phyloP scores from a whole-genome alignment of 345 rosid genomes.

The Limnanthes douglasii region DNA sequence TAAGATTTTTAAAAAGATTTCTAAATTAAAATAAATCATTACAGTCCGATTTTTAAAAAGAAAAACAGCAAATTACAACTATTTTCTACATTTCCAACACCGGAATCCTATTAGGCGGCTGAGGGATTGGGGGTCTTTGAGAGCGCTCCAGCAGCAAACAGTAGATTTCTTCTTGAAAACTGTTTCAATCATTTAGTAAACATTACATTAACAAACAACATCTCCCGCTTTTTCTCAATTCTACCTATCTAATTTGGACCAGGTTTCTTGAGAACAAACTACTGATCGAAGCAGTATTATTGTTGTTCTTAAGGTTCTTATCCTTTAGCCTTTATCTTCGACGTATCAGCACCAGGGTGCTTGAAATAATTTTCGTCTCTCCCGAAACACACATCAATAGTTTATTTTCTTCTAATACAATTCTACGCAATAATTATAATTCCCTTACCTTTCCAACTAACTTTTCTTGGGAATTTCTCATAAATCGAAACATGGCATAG shows the following conservation, averaged over 20 bases:
- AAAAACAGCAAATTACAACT: no score
- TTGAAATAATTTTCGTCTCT: not conserved
- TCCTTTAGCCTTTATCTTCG: not conserved
- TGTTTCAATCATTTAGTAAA: slow-evolving; percentile 9
- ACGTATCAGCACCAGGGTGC: not conserved
- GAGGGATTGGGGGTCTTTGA: no score
- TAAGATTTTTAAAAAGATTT: no score
- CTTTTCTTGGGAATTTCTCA: no score
- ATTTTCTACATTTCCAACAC: no score
- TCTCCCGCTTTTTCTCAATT: not conserved
- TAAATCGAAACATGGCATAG: no score
- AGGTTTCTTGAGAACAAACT: slow-evolving; percentile 2
- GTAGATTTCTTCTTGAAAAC: slow-evolving; percentile 82
- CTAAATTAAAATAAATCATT: no score
- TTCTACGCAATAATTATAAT: slow-evolving; percentile 1
- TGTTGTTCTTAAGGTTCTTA: not conserved
- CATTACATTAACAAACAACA: not conserved
- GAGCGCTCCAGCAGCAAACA: slow-evolving; percentile 75
- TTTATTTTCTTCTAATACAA: not conserved
- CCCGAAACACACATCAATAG: not conserved
- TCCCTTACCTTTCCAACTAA: not conserved
- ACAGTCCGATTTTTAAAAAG: no score
- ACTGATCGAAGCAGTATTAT: slow-evolving; percentile 2
- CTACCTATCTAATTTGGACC: not conserved
- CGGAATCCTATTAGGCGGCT: no score